Evolutionary conservation across 2,329 filamentous ascomycete genomes (phyloP).

Genomic region (Thermomyces lanuginosus): DNA sequence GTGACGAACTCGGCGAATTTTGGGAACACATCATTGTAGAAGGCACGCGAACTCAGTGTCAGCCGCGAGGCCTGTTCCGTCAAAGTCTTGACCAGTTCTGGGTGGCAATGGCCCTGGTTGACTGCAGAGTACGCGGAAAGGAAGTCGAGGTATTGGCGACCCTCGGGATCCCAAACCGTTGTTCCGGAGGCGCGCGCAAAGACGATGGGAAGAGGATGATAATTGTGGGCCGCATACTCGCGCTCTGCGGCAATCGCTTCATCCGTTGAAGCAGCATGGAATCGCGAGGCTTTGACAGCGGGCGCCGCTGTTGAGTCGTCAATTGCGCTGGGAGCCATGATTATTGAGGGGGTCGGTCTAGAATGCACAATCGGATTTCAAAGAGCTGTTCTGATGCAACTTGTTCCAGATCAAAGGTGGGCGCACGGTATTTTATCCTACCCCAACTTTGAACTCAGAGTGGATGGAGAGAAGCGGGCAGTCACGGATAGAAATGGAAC

Average conservation of each 20-base stretch:
- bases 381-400: no score
- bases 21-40: conserved; percentile 97
- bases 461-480: no score
- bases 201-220: conserved; percentile 89
- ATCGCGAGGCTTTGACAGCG: conserved; percentile 29
- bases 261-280: conserved; percentile 64
- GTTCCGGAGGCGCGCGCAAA: conserved; percentile 73
- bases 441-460: no score
- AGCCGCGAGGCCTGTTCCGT: conserved; percentile 76
- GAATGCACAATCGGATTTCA: conserved; percentile 1
- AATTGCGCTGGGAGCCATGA: conserved; percentile 12
- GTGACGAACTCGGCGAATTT: conserved; percentile 88
- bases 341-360: conserved; percentile 2
- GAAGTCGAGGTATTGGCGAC: conserved; percentile 90
- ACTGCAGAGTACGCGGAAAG: conserved; percentile 95
- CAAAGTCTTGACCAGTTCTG: conserved; percentile 80
- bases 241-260: conserved; percentile 68
- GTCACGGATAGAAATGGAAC: no score
- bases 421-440: no score
- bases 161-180: conserved; percentile 94
- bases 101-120: conserved; percentile 96
- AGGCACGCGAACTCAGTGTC: conserved; percentile 84
- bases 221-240: conserved; percentile 89
- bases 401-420: no score
- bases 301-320: conserved; percentile 20